A percentile compares a stretch with the other conserved stretches of the same genome.
Evolutionary conservation across 164 flowering plant species (phyloP).

Genomic region (Vitis labrusca): DNA sequence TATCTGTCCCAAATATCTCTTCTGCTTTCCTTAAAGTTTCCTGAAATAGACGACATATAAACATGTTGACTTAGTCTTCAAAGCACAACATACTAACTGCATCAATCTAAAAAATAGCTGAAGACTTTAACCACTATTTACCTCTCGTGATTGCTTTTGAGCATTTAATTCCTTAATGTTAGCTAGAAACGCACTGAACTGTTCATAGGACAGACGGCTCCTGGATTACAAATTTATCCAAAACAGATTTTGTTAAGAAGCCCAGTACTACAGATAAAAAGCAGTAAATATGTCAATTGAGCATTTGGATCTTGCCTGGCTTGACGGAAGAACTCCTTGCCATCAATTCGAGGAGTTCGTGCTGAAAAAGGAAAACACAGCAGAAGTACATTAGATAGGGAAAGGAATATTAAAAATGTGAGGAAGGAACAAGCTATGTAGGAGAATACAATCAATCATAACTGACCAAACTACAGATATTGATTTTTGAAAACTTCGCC

Average conservation of each 20-base stretch:
- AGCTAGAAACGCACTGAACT: constrained; percentile 90
- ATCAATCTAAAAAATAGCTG: background rate
- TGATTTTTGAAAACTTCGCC: too few species aligned
- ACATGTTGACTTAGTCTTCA: background rate
- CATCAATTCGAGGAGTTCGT: constrained; percentile 81
- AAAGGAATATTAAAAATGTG: background rate
- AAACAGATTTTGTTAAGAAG: background rate
- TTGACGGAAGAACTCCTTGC: constrained; percentile 96
- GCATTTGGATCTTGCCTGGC: constrained; percentile 57
- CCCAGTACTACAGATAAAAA: background rate
- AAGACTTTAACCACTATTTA: constrained; percentile 14
- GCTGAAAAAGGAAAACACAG: constrained; percentile 29
- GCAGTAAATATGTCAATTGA: background rate
- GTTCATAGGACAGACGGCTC: constrained; percentile 89
- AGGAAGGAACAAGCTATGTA: background rate
- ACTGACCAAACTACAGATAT: background rate
- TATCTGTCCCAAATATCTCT: constrained; percentile 86
- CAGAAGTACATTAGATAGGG: background rate
- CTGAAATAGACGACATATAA: constrained; percentile 30
- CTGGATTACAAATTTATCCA: constrained; percentile 35
- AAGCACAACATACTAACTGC: background rate
- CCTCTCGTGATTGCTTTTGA: constrained; percentile 95
- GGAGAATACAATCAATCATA: background rate
- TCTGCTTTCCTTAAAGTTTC: constrained; percentile 92
- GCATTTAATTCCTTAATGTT: constrained; percentile 93